These are phyloP conservation scores for Fraxinus paxiana DNA, from an alignment of 305 asterid species.

Conservation along the genomic window DNA sequence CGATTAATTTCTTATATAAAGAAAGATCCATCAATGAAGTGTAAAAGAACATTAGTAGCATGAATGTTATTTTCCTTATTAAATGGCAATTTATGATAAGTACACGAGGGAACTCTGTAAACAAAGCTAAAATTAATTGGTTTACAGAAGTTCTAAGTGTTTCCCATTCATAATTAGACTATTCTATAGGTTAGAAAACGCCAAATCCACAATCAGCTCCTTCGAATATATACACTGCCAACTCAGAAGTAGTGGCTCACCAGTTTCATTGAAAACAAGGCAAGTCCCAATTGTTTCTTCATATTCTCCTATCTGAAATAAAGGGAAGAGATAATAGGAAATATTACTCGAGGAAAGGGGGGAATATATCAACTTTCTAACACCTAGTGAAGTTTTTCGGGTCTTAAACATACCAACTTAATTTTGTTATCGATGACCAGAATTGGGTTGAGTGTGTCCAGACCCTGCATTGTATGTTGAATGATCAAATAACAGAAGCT, in stretches of 20 bases:
- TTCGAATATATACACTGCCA: neutral
- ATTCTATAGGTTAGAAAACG: neutral
- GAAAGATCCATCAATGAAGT: no score
- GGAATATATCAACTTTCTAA: neutral
- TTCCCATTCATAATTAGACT: neutral
- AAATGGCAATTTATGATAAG: neutral
- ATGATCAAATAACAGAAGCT: neutral
- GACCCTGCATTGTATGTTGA: conserved; percentile 46
- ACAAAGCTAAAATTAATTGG: neutral
- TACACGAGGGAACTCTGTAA: neutral
- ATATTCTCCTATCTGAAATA: conserved; percentile 69
- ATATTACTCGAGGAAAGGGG: neutral
- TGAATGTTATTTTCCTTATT: no score
- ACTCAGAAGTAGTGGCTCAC: conserved; percentile 42
- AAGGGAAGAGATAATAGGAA: neutral
- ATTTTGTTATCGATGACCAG: conserved; percentile 62
- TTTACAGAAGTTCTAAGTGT: neutral
- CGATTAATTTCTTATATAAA: no score
- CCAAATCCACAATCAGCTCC: neutral
- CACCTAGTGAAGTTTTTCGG: neutral
- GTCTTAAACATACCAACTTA: conserved; percentile 54
- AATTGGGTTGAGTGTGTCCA: conserved; percentile 75
- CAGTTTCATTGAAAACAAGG: conserved; percentile 59
- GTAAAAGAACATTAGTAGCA: no score
- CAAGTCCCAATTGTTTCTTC: conserved; percentile 79